Conservation (phyloP, 2,329 filamentous ascomycete genomes). For the Fusarium clavum region DNA sequence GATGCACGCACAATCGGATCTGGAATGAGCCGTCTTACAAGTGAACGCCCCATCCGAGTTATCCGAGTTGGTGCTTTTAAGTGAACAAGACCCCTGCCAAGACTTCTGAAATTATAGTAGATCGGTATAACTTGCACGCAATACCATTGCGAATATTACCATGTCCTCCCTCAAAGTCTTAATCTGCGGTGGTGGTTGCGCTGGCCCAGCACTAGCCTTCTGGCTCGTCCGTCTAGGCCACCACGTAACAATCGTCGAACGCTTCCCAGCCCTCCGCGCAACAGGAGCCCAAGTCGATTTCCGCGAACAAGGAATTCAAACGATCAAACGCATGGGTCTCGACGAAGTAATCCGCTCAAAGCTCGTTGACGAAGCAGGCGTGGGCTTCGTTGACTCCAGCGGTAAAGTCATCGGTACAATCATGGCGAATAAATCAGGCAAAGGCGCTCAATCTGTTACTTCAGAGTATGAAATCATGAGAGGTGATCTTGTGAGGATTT, state of each 20-base stretch:
- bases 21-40: background rate
- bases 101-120: background rate
- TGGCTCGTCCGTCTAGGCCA: conserved; percentile 49
- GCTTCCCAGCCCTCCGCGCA: conserved; percentile 39
- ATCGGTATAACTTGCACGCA: no score
- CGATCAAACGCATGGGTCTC: conserved; percentile 20
- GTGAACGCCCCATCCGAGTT: background rate
- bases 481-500: conserved; percentile 60
- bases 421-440: conserved; percentile 32
- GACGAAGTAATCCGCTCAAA: conserved; percentile 7
- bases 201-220: conserved; percentile 49
- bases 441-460: conserved; percentile 52
- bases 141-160: background rate
- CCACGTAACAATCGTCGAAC: conserved; percentile 55
- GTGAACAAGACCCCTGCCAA: background rate
- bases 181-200: conserved; percentile 51
- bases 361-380: conserved; percentile 20
- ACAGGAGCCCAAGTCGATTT: conserved; percentile 35
- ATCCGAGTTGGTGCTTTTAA: background rate
- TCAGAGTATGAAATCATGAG: conserved; percentile 67
- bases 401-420: conserved; percentile 23
- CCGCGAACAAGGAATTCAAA: conserved; percentile 26
- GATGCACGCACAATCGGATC: background rate
- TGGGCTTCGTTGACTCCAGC: conserved; percentile 7
- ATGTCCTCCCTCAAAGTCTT: conserved; percentile 38